Evolutionary conservation across 495 filamentous ascomycete genomes (phyloP), one percentile per base, ranked within the genome.

Genomic region (Neurospora sp.): DNA sequence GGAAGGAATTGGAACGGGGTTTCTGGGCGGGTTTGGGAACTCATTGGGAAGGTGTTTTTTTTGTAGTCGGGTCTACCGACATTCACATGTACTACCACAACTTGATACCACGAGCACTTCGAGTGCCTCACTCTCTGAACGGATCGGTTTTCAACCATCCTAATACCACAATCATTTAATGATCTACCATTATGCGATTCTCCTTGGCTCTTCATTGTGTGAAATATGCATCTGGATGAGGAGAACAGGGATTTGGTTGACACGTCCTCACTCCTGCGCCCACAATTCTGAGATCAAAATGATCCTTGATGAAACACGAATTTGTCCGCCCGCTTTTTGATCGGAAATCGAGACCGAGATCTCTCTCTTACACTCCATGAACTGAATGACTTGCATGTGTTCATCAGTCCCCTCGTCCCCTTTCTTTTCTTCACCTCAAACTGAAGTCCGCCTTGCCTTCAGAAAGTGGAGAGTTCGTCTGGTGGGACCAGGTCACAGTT

Each of bases 11-110:
- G 27, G 53, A 17, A 65, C 27, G 53, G 14, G 27, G 27, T 65
- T 31, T 65, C 27, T 65, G 53, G 53, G 53, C 53, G 53, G 27
- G 53, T 65, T 35, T 35, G 53, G 53, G 27, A 65, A 65, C 53
- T 65, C 53, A 65, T 65, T 65, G 53, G 53, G 53, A 65, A 65
- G 53, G 53, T 65, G 53, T 65, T 65, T 65, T 65, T 65, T 61
- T 22, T 65, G 53, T 37, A 35, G 53, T 65, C 53, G 53, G 53
- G 53, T 65, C 53, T 65, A 35, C 27, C 53, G 27, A 65, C 14
- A 65, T 65, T 65, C 53, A 65, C 27, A 65, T 65, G 53, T 65
- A 65, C 53, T 37, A 65, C 27, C 53, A 31, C 53, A 65, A 65
- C 53, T 61, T 65, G 53, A 65, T 65, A 65, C 53, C 53, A 65